A percentile compares a stretch with the other conserved stretches of the same genome.
Conservation (phyloP, 2,329 filamentous ascomycete genomes). For the Colletotrichum sp. region DNA sequence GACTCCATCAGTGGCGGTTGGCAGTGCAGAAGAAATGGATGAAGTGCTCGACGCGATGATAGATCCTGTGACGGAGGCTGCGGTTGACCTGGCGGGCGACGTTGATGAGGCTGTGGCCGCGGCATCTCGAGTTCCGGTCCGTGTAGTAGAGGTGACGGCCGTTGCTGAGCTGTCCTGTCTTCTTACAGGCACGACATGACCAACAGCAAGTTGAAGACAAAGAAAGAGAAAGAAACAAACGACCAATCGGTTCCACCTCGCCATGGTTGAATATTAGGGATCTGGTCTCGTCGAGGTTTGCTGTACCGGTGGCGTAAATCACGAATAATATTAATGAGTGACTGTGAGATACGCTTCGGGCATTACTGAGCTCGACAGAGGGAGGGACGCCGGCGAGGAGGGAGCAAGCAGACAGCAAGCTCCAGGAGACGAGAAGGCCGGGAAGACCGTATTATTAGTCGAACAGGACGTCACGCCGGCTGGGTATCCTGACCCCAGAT, state of each 20-base stretch:
- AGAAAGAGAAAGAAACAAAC: slow-evolving; percentile 44
- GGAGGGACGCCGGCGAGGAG: background rate
- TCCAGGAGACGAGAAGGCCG: background rate
- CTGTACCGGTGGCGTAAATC: background rate
- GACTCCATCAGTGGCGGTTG: slow-evolving; percentile 18
- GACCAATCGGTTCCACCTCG: slow-evolving; percentile 36
- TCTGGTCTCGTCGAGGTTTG: background rate
- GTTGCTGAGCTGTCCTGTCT: slow-evolving; percentile 38
- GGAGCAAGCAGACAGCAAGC: background rate
- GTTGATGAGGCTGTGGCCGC: background rate
- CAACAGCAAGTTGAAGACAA: slow-evolving; percentile 39
- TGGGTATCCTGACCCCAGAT: background rate
- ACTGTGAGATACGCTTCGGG: background rate
- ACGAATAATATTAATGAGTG: background rate
- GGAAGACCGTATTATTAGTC: slow-evolving; percentile 1
- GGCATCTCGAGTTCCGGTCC: background rate
- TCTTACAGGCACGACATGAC: slow-evolving; percentile 34
- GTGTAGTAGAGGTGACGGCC: slow-evolving; percentile 17
- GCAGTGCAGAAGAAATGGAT: slow-evolving; percentile 1
- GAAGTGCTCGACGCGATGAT: background rate
- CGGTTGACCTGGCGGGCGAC: background rate
- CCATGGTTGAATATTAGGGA: background rate
- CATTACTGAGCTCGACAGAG: background rate
- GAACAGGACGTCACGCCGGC: background rate
- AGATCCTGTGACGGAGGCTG: background rate